A percentile compares a stretch with the other conserved stretches of the same genome.
These are phyloP conservation scores for Nakazawaea pomicola DNA, from an alignment of 805 yeast genomes.

Conservation along the genomic window DNA sequence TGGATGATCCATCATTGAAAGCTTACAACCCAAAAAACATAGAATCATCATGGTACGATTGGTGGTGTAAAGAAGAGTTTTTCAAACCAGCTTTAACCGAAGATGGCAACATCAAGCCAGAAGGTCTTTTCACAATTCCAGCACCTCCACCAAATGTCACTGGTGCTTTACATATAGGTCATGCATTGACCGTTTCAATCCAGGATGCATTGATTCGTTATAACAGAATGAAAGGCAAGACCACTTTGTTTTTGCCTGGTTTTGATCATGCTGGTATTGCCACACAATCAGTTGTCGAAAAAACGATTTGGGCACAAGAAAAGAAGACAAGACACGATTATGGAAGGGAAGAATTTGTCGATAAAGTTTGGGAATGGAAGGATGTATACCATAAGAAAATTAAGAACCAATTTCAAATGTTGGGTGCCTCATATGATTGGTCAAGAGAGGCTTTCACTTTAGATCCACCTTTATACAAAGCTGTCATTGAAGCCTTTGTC, in stretches of 20 bases:
- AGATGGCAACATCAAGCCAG: conserved; percentile 73
- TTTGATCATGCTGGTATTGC: conserved; percentile 99
- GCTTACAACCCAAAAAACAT: conserved; percentile 91
- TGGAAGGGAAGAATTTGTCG: conserved; percentile 87
- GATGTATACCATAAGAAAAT: conserved; percentile 86
- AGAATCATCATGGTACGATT: conserved; percentile 94
- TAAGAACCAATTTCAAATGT: conserved; percentile 72
- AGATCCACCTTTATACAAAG: conserved; percentile 66
- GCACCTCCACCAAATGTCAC: conserved; percentile 99
- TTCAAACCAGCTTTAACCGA: conserved; percentile 81
- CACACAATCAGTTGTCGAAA: conserved; percentile 97
- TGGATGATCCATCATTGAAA: conserved; percentile 90
- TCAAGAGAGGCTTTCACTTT: conserved; percentile 89
- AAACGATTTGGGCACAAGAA: conserved; percentile 85
- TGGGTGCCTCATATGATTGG: conserved; percentile 99
- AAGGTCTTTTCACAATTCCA: conserved; percentile 84
- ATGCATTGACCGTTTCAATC: conserved; percentile 90
- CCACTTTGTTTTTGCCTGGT: conserved; percentile 90
- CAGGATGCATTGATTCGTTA: conserved; percentile 92
- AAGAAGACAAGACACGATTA: conserved; percentile 89
- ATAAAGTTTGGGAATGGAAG: conserved; percentile 97
- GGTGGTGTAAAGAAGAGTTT: conserved; percentile 91
- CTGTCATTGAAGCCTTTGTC: conserved; percentile 90
- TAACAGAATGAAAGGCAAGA: conserved; percentile 96
- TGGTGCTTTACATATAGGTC: conserved; percentile 98